Conservation (phyloP, 768 basidiomycete genomes). For the Daedaleopsis nitida region DNA sequence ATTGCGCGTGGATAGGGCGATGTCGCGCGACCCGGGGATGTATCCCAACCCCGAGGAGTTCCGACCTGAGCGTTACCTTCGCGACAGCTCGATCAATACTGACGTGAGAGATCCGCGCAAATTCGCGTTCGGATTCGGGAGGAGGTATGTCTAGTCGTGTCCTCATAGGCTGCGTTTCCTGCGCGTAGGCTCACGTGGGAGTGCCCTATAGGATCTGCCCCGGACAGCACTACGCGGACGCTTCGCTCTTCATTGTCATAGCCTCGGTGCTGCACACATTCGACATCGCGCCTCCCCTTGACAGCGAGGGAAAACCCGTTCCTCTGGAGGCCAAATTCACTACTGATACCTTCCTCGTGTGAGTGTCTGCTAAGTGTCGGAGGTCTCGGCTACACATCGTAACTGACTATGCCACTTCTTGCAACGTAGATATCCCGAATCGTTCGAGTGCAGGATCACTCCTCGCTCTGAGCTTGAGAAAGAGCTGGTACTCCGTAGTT, state of each 20-base stretch:
- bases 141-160: constrained; percentile 6
- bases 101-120: constrained; percentile 6
- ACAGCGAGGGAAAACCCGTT: neutral
- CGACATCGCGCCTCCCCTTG: neutral
- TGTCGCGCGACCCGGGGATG: constrained; percentile 47
- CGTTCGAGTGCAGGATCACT: neutral
- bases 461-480: neutral
- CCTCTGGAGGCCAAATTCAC: neutral
- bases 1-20: constrained; percentile 35
- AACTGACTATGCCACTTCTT: neutral
- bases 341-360: neutral
- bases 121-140: constrained; percentile 31
- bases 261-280: constrained; percentile 3
- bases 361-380: neutral
- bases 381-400: neutral
- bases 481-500: neutral
- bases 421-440: neutral
- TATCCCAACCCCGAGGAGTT: constrained; percentile 52
- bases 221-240: constrained; percentile 1
- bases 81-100: constrained; percentile 18
- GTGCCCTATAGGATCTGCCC: constrained; percentile 3
- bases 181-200: too few relatives aligned
- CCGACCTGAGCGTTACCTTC: constrained; percentile 50
- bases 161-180: neutral
- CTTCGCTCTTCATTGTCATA: constrained; percentile 6